Evolutionary conservation across 2,329 filamentous ascomycete species (phyloP), one percentile per base, ranked within the genome.

Genomic region (Hymenoscyphus fraxineus): DNA sequence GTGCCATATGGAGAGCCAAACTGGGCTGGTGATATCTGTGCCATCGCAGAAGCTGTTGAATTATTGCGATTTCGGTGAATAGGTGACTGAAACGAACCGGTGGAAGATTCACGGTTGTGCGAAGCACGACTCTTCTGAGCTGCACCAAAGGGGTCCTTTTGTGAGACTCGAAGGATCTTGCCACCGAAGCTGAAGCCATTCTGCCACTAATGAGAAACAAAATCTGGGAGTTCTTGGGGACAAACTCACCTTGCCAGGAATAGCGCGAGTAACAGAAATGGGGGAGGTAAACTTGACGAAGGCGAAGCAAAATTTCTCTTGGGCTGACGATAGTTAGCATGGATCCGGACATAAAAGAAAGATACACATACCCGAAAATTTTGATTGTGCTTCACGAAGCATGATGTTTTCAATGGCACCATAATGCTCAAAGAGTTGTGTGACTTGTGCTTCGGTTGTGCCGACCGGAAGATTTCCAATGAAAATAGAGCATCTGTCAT

Each of bases 401-500:
- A 73, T 68, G 47, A 78, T 72, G 7, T 76, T 69, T 13, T 74
- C 16, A 39, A 83, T 75, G 0, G 70, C 66, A 22, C 81, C 81
- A 60, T 75, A 78, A 1, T 68, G 66, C n/a, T 73, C 69, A 44
- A 79, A 79, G 10, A 81, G 62, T 1, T 72, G 68, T 3, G 70
- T 67, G 31, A 85, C 67, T 51, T 78, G 72, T 0, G 72, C 70
- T 35, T 80, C 76, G 0, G 74, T 76, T 58, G 75, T 73, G 41
- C 74, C 69, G 3, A 69, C 44, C 2, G 82, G 80, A 6, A 85
- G 70, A 41, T 78, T 78, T 3, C 80, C 80, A 61, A 84, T 75
- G 64, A 80, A 84, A 32, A 82, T 73, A 0, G 82, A 83, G 27
- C 80, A 78, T 27, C 77, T 71, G 61, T 83, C 80, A 27, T 75